Evolutionary conservation across 139 green algal genomes (phyloP).

Genomic region (Edaphochlamys debaryana): DNA sequence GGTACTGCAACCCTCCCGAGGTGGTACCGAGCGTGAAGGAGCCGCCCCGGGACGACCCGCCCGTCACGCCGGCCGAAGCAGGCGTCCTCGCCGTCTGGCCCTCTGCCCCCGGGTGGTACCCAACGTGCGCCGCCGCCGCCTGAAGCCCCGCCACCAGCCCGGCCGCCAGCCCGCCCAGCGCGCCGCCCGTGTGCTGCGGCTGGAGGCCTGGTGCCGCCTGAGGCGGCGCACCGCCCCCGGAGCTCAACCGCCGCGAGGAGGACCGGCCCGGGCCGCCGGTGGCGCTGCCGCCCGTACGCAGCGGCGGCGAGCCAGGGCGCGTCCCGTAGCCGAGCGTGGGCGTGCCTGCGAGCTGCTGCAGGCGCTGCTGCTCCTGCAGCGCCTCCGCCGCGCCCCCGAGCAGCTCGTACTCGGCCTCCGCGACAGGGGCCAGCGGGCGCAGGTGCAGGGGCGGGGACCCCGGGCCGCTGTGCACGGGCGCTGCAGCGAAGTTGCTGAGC

Average conservation of each 20-base stretch:
- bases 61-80: too few species aligned
- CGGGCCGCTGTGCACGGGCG: not conserved
- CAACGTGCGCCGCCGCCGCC: not conserved
- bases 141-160: not conserved
- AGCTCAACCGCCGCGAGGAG: too few species aligned
- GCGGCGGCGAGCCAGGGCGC: too few species aligned
- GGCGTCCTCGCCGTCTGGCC: too few species aligned
- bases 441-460: not conserved
- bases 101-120: not conserved
- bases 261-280: not conserved
- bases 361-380: too few species aligned
- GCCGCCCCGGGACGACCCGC: too few species aligned
- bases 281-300: not conserved
- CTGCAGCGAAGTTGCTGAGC: slow-evolving; percentile 36
- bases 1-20: too few species aligned
- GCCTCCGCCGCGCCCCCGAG: too few species aligned
- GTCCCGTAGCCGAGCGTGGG: too few species aligned
- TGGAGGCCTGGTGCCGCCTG: not conserved
- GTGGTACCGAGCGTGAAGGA: too few species aligned
- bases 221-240: not conserved
- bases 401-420: not conserved
- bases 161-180: not conserved
- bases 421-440: not conserved
- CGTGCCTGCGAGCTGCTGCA: too few species aligned
- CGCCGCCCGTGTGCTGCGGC: too few species aligned